Evolutionary conservation across 148 eudicot genomes (phyloP), one percentile per base, ranked within the genome.

Genomic region (Rhododendron vialii): DNA sequence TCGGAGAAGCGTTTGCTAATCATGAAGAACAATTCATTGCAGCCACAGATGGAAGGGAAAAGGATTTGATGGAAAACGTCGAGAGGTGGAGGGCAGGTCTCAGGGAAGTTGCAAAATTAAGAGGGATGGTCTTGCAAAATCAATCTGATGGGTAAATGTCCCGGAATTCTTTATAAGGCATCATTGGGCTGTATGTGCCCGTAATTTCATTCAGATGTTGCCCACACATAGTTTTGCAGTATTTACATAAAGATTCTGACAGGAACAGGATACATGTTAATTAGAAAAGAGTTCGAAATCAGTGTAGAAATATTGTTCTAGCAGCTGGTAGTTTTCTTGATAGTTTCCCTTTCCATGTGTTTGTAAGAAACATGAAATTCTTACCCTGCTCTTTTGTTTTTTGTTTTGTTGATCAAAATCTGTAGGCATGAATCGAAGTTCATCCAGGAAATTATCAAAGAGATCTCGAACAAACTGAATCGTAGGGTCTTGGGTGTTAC

Each of bases 381-480:
- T 81, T 17, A 55, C 13, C 35, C 61, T 80, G 43, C 63, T 81
- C 65, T 33, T 11, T 81, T 55, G 35, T 81, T 81, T 82, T 82
- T 41, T 38, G 41, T 38, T 38, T 38, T 41, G 45, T 41, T 61
- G 17, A 5, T 50, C 71, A 33, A 38, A 17, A n/a, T 48, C 38
- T 74, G 45, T 74, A 73, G 86, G 80, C 48, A 71, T 73, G 86
- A 84, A 15, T 8, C 86, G 5, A 83, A 83, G 51, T 83, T 83
- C 18, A 43, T 83, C 77, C 38, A 83, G 35, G 38, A 83, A 43
- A 74, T 83, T 67, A 50, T 83, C 38, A n/a, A 43, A 47, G 47
- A 26, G 43, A 48, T 84, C 30, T 3, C 7, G 43, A 69, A 69
- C 15, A 71, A 33, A 47, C 24, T 84, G 85, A 30, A 63, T 9